Conservation (phyloP, 768 basidiomycete species). For the Daedalea quercina region DNA sequence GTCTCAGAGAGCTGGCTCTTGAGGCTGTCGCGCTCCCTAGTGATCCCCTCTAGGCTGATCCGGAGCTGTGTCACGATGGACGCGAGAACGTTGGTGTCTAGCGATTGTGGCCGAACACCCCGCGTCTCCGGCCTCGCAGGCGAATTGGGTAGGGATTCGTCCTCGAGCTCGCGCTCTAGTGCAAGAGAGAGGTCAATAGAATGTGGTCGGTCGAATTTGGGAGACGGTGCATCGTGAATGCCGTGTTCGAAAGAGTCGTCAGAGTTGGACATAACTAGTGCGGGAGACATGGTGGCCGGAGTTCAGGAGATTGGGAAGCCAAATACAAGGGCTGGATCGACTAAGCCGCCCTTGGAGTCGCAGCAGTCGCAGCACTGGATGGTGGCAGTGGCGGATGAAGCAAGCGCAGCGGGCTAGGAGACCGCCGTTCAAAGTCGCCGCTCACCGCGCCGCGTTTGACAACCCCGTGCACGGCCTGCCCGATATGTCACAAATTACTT, state of each 20-base stretch:
- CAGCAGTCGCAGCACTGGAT: conserved; percentile 2
- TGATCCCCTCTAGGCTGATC: conserved; percentile 52
- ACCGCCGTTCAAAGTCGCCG: not conserved
- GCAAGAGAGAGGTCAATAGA: conserved; percentile 79
- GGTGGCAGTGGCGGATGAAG: not conserved
- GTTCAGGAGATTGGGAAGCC: not conserved
- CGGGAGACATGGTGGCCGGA: conserved; percentile 3
- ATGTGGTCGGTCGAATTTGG: conserved; percentile 25
- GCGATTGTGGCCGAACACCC: conserved; percentile 38
- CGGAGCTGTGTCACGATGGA: conserved; percentile 72
- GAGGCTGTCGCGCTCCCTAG: conserved; percentile 69
- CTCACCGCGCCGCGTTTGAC: not conserved
- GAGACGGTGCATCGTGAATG: conserved; percentile 10
- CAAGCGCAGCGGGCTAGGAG: not conserved
- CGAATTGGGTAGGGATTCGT: conserved; percentile 50
- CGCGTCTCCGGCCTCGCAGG: conserved; percentile 15
- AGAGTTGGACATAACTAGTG: conserved; percentile 23
- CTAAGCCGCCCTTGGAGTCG: not conserved
- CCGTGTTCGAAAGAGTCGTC: conserved; percentile 2
- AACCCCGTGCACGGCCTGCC: not conserved
- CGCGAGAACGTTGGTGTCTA: conserved; percentile 71
- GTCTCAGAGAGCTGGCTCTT: conserved; percentile 42
- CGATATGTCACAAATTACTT: not conserved
- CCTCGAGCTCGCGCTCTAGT: conserved; percentile 68
- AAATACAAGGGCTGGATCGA: not conserved